Conservation (phyloP, 805 yeast species). For the Helenozyma baotianmanensis region DNA sequence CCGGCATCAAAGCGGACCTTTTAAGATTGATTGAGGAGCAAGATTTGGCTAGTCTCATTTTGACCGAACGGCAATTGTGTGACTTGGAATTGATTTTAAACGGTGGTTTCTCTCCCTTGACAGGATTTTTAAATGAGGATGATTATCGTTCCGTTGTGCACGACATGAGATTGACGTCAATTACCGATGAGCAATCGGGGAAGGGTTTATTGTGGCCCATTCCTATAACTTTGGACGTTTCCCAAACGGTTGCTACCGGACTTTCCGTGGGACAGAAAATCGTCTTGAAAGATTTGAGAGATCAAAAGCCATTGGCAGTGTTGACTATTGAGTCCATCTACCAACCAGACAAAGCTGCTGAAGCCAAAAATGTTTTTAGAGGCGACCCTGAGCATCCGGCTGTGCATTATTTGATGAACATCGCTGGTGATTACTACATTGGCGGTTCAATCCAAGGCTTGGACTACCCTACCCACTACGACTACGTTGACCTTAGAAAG, state of each 20-base stretch:
- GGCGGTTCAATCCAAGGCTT: constrained; percentile 89
- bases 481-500: constrained; percentile 79
- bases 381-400: constrained; percentile 99
- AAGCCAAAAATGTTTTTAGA: constrained; percentile 84
- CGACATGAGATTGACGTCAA: constrained; percentile 61
- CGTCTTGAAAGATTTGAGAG: constrained; percentile 76
- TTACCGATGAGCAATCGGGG: constrained; percentile 25
- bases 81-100: constrained; percentile 86
- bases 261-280: constrained; percentile 57
- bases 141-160: constrained; percentile 69
- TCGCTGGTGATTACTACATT: constrained; percentile 77
- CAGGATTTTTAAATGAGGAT: constrained; percentile 60
- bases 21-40: constrained; percentile 49
- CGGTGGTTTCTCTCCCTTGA: constrained; percentile 90
- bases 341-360: constrained; percentile 72
- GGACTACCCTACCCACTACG: constrained; percentile 81
- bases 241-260: constrained; percentile 41
- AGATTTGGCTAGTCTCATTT: constrained; percentile 40
- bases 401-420: constrained; percentile 61
- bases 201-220: constrained; percentile 83
- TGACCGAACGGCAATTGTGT: constrained; percentile 87
- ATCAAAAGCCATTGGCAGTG: constrained; percentile 74
- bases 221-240: constrained; percentile 85
- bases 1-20: constrained; percentile 50
- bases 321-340: constrained; percentile 75